Evolutionary conservation across 306 rosid genomes (phyloP), one percentile per base, ranked within the genome.

Genomic region (Medicago truncatula): DNA sequence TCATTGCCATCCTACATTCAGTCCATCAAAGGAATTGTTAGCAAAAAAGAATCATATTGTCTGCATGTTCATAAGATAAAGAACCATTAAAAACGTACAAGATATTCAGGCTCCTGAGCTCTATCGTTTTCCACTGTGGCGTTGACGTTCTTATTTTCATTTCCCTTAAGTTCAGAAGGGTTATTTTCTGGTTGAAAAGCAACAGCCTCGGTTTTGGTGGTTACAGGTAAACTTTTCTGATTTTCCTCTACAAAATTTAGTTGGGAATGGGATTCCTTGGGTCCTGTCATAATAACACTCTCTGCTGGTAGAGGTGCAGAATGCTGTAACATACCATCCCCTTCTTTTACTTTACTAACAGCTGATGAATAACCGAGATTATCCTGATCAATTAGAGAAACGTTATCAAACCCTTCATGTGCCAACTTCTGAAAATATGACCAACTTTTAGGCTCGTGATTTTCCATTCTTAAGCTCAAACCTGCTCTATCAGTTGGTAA

Each of bases 381-480:
- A 84, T 91, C 97, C 88, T 91, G 96, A 81, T 88, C 96, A 34
- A 91, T 87, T 74, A 88, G 91, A 77, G 96, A 91, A 49, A 83
- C 85, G 62, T 88, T 87, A 87, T 63, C 86, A 71, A 75, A 83
- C 65, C 93, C 93, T 41, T 88, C 96, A 81, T 87, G 89, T n/a
- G 93, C 98, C 77, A 94, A 82, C 82, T 87, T 89, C 76, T 89
- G 94, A 78, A 93, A 89, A 91, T 85, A 91, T 70, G 98, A 85
- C 98, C 97, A 93, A 63, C 39, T 77, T 83, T 87, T 89, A 39
- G 91, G 98, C 69, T 93, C 98, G 36, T 74, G 92, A 77, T 91
- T 93, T 81, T 91, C 91, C 92, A 93, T 74, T 81, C 89, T 80
- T 61, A 86, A 74, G 84, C 97, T 89, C 85, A 89, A 75, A 70